Base-by-base conservation (phyloP, 768 basidiomycete genomes). In the Postia placenta region DNA sequence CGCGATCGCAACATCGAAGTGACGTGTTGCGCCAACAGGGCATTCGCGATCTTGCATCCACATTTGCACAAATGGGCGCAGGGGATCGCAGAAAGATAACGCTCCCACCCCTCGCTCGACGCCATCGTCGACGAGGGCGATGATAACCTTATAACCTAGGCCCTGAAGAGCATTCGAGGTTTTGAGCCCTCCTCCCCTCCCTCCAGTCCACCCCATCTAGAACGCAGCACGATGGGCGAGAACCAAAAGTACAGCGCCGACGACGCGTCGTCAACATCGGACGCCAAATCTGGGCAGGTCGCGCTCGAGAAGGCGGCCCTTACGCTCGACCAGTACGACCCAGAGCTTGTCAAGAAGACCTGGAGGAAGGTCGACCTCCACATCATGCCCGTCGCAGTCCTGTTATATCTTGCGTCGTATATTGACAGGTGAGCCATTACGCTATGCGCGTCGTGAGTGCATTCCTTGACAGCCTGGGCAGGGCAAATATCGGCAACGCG, bases 341-440 rank as follows among this genome's bases (percentile, higher is more conserved):
- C 52, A 1, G 56, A 52, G 27, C 33, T 55, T 17, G 47, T 62
- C 42, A 51, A 51, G 56, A 50, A 44, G 42, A 56, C 58, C 46
- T 56, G 60, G 54, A 53, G 64, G 22, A 67, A 63, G 44, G 56
- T 69, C 23, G 67, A 68, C 51, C 41, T 53, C 39, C 55, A 65
- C 45, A 63, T 74, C 43, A 61, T 72, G 27, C 69, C 71, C 9
- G 53, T 65, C 30, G 55, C 67, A 7, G 65, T 66, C 45, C 50
- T 67, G 37, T 65, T 73, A 14, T 74, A 73, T 51, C 58, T 72
- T 6, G 65, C 72, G 1, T 67, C 64, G 9, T 64, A 61, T 46
- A 60, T 62, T 23, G 61, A 62, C 44, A 35, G 61, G 59, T 59
- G 30, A 27, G 57, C 26, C 15, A 15, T 3, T 28, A 25, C 4